A percentile compares a stretch with the other conserved stretches of the same genome.
phyloP scores from a whole-genome alignment of 2,329 filamentous ascomycete species.

The Arthroderma uncinatum region DNA sequence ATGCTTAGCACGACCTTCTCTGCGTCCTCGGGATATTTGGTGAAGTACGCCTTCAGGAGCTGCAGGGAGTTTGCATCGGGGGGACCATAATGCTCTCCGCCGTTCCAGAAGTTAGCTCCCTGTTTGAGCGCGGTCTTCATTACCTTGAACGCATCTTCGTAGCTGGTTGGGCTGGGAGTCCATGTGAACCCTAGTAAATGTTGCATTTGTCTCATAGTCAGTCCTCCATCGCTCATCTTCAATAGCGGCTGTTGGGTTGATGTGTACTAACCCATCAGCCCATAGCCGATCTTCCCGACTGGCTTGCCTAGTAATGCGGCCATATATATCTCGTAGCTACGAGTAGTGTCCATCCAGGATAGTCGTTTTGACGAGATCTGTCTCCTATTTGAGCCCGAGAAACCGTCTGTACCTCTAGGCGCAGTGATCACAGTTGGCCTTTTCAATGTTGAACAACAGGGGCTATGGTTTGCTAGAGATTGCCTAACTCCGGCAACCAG shows the following conservation, averaged over 20 bases:
- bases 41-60: conserved; percentile 21
- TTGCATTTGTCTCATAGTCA: neutral
- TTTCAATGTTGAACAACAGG: neutral
- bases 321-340: no score
- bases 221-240: no score
- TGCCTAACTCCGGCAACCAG: neutral
- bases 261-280: conserved; percentile 18
- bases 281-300: conserved; percentile 19
- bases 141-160: conserved; percentile 31
- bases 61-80: conserved; percentile 21
- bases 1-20: conserved; percentile 21
- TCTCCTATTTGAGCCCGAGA: neutral
- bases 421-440: neutral
- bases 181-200: conserved; percentile 20
- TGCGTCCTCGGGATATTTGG: conserved; percentile 21
- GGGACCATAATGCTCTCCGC: conserved; percentile 24
- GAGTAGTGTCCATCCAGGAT: neutral
- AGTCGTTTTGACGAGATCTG: neutral
- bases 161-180: conserved; percentile 11
- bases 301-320: conserved; percentile 17
- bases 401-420: no score
- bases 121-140: conserved; percentile 42
- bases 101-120: conserved; percentile 25
- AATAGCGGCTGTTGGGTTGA: no score
- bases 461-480: neutral